These are phyloP conservation scores for Boletus tomentosulus DNA, from an alignment of 768 basidiomycete species.

Conservation along the genomic window DNA sequence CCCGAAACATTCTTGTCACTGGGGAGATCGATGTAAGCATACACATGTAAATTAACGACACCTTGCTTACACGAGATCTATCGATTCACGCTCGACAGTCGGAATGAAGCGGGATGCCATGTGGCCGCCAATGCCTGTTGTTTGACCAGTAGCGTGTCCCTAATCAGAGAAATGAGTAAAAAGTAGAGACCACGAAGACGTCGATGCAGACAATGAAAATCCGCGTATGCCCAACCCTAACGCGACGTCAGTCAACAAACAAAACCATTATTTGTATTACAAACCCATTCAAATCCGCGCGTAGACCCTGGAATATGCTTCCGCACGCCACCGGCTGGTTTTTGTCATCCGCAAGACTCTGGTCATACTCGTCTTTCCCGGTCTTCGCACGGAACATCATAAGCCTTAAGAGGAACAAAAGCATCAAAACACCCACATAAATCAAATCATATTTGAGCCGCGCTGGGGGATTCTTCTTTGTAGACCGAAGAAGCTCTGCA, in stretches of 20 bases:
- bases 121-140: slow-evolving; percentile 74
- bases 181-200: not conserved
- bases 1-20: slow-evolving; percentile 81
- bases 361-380: slow-evolving; percentile 76
- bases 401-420: slow-evolving; percentile 11
- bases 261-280: slow-evolving; percentile 14
- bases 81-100: slow-evolving; percentile 92
- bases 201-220: slow-evolving; percentile 72
- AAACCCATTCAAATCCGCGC: slow-evolving; percentile 82
- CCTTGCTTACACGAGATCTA: slow-evolving; percentile 73
- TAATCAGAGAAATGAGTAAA: slow-evolving; percentile 25
- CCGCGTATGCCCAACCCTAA: slow-evolving; percentile 61
- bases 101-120: slow-evolving; percentile 86
- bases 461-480: slow-evolving; percentile 89
- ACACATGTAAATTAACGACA: not conserved
- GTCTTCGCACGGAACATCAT: slow-evolving; percentile 45
- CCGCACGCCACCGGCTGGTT: slow-evolving; percentile 55
- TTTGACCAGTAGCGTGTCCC: slow-evolving; percentile 91
- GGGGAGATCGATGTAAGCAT: not conserved
- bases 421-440: slow-evolving; percentile 38
- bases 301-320: slow-evolving; percentile 82
- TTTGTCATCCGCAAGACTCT: slow-evolving; percentile 64
- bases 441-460: slow-evolving; percentile 78
- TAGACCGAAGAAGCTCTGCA: slow-evolving; percentile 78
- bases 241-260: slow-evolving; percentile 5